Evolutionary conservation across 345 rosid species (phyloP), one percentile per base, ranked within the genome.

Genomic region (Hypericum perforatum): DNA sequence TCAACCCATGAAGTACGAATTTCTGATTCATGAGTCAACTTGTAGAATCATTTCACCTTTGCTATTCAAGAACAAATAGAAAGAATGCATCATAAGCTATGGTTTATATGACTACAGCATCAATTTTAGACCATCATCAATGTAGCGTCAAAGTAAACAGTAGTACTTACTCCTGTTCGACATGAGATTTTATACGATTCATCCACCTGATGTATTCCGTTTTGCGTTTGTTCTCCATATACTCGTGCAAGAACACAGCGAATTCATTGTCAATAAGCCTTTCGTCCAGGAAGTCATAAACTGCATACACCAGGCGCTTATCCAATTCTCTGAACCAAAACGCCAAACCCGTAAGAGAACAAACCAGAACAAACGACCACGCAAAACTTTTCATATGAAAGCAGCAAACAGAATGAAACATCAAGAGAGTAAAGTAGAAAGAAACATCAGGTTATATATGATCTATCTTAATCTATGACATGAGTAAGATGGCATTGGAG

Each of bases 221-320:
- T 73, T 70, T 82, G 41, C 64, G 84, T 73, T 85, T 91, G 77
- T 76, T 87, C 57, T 62, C 68, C 82, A 91, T 75, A 67, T 78
- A 85, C 61, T 48, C 69, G 63, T 87, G 98, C 77, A 91, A 81
- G 76, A 91, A 82, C 62, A 29, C 70, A 5, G 96, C 86, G 62
- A 87, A 72, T 8, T 76, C 70, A 47, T 87, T 92, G 41, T 69
- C 61, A 48, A 91, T 72, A 45, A 84, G 82, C 59, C 98, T 74
- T 66, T 65, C 76, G 40, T 82, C 96, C 63, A 91, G 58, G 63
- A 71, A 84, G 0, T 69, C 82, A 54, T 85, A 82, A 6, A 91
- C 76, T 3, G 82, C 71, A 2, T 72, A 73, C 66, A 87, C 96
- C 54, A 91, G 73, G 32, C 78, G 73, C 16, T 82, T 94, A 16